Conservation (phyloP, 2,329 filamentous ascomycete genomes). For the Microdochium paspali region DNA sequence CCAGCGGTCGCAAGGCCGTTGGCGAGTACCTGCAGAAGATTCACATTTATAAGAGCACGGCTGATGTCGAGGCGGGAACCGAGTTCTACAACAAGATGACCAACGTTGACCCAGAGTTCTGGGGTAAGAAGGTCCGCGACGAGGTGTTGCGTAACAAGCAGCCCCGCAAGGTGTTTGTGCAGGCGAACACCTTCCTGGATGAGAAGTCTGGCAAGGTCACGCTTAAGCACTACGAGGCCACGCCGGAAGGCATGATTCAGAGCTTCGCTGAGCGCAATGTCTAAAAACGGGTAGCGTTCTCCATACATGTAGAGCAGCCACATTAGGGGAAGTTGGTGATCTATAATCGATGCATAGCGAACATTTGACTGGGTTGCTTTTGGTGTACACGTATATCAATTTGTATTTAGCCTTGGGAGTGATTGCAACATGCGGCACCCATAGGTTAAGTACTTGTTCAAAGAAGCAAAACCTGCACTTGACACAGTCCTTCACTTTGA, state of each 20-base stretch:
- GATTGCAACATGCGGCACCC: too few species aligned
- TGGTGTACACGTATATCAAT: too few species aligned
- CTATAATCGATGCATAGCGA: conserved; percentile 1
- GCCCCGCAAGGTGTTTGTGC: conserved; percentile 85
- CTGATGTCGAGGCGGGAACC: conserved; percentile 69
- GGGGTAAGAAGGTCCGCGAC: conserved; percentile 69
- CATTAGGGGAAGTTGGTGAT: background rate
- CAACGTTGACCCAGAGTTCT: conserved; percentile 70
- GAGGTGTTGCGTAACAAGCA: conserved; percentile 70
- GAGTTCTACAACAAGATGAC: conserved; percentile 80
- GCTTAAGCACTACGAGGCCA: conserved; percentile 80
- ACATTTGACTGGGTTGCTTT: too few species aligned
- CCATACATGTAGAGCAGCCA: background rate
- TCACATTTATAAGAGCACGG: conserved; percentile 86
- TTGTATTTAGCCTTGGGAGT: too few species aligned
- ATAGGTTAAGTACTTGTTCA: too few species aligned
- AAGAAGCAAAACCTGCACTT: too few species aligned
- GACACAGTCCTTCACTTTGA: too few species aligned
- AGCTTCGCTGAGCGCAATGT: conserved; percentile 62
- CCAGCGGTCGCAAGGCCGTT: conserved; percentile 70
- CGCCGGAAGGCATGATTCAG: conserved; percentile 70
- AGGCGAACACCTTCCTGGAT: conserved; percentile 77
- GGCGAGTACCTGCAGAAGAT: conserved; percentile 83
- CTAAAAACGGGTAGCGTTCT: conserved; percentile 17
- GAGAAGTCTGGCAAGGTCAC: conserved; percentile 59